These are phyloP conservation scores for Centaurea solstitialis DNA, from an alignment of 129 eudicot species.

Conservation along the genomic window DNA sequence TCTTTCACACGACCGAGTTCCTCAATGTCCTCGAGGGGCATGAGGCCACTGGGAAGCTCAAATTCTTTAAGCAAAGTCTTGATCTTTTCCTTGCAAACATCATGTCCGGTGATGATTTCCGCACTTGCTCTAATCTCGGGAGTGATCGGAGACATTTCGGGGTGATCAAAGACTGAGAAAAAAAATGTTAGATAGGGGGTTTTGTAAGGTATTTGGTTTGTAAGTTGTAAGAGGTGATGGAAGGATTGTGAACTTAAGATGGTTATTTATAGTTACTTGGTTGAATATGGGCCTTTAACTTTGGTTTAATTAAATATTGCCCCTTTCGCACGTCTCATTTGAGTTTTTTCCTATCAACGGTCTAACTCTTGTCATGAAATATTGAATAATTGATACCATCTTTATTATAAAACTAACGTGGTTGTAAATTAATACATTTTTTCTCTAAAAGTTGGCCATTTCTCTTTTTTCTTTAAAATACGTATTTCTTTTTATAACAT, in stretches of 20 bases:
- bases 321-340: neutral
- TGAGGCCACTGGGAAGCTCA: slow-evolving; percentile 51
- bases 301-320: neutral
- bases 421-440: neutral
- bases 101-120: slow-evolving; percentile 47
- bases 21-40: slow-evolving; percentile 45
- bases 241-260: neutral
- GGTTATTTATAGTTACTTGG: neutral
- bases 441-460: neutral
- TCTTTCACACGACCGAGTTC: slow-evolving; percentile 56
- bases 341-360: neutral
- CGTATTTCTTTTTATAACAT: neutral
- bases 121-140: slow-evolving; percentile 51
- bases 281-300: neutral
- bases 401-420: neutral
- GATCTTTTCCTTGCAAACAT: slow-evolving; percentile 40
- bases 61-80: slow-evolving; percentile 46
- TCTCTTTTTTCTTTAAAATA: neutral
- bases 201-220: neutral
- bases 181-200: neutral
- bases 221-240: neutral
- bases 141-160: slow-evolving; percentile 48
- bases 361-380: neutral
- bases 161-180: neutral
- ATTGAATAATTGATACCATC: neutral